Evolutionary conservation across 2,329 filamentous ascomycete genomes (phyloP).

Genomic region (Arthrobotrys sphaeroides): DNA sequence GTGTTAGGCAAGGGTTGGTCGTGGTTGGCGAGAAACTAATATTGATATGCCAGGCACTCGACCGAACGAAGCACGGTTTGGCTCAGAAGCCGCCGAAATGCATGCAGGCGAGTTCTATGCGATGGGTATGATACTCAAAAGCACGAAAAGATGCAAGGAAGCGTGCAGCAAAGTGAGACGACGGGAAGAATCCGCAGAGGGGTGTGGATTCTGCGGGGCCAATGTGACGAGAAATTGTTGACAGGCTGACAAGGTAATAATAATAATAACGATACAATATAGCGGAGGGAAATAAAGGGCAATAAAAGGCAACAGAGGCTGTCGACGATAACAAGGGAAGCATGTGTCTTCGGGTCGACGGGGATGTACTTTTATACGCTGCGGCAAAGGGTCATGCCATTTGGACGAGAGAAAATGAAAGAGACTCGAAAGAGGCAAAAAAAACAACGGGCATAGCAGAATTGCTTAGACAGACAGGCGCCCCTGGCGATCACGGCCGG

Average conservation of each 20-base stretch:
- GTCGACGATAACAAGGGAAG: background rate
- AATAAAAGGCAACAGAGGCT: background rate
- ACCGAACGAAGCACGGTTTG: background rate
- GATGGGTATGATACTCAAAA: background rate
- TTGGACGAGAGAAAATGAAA: background rate
- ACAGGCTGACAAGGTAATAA: background rate
- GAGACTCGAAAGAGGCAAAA: background rate
- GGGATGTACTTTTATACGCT: background rate
- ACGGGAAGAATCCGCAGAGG: background rate
- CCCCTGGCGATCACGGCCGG: conserved; percentile 35
- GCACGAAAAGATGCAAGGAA: background rate
- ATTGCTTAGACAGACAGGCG: conserved; percentile 5
- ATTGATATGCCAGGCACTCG: background rate
- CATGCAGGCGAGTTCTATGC: background rate
- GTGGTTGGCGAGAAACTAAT: conserved; percentile 31
- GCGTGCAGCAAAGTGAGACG: background rate
- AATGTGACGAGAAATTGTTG: conserved; percentile 5
- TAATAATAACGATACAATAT: conserved; percentile 7
- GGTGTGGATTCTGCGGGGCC: background rate
- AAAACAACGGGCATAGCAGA: background rate
- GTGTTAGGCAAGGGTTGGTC: conserved; percentile 28
- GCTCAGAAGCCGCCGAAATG: conserved; percentile 15
- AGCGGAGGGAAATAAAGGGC: background rate
- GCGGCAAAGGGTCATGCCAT: background rate
- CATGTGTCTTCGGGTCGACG: background rate